Evolutionary conservation across 495 filamentous ascomycete genomes (phyloP).

Genomic region (Bacidia rubella): DNA sequence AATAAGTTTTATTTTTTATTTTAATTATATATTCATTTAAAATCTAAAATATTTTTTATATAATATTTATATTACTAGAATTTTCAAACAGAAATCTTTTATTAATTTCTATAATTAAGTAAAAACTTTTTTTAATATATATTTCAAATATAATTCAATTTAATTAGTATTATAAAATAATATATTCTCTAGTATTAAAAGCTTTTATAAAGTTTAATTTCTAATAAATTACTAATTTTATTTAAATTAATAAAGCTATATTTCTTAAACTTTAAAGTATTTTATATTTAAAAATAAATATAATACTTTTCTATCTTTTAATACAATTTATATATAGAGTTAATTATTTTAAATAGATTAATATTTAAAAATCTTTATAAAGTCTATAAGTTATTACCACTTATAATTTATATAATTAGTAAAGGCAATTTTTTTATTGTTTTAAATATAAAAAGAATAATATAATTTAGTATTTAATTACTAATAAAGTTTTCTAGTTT

Average conservation of each 20-base stretch:
- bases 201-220: constrained; percentile 26
- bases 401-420: background rate
- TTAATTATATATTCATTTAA: constrained; percentile 11
- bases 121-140: constrained; percentile 10
- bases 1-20: constrained; percentile 20
- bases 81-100: background rate
- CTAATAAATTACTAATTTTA: constrained; percentile 24
- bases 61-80: background rate
- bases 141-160: constrained; percentile 16
- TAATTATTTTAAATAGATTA: constrained; percentile 26
- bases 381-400: background rate
- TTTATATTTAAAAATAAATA: constrained; percentile 23
- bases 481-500: constrained; percentile 19
- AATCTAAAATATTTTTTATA: constrained; percentile 19
- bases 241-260: background rate
- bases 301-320: constrained; percentile 1
- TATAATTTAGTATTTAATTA: constrained; percentile 21
- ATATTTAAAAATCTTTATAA: background rate
- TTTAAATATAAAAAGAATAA: constrained; percentile 28
- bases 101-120: constrained; percentile 12
- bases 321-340: constrained; percentile 24
- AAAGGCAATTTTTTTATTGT: constrained; percentile 19
- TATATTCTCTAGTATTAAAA: constrained; percentile 19
- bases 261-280: background rate
- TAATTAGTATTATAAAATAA: constrained; percentile 17